A percentile compares a stretch with the other conserved stretches of the same genome.
Conservation (phyloP, 371 early-diverging fungal species). For the Cokeromyces recurvatus region DNA sequence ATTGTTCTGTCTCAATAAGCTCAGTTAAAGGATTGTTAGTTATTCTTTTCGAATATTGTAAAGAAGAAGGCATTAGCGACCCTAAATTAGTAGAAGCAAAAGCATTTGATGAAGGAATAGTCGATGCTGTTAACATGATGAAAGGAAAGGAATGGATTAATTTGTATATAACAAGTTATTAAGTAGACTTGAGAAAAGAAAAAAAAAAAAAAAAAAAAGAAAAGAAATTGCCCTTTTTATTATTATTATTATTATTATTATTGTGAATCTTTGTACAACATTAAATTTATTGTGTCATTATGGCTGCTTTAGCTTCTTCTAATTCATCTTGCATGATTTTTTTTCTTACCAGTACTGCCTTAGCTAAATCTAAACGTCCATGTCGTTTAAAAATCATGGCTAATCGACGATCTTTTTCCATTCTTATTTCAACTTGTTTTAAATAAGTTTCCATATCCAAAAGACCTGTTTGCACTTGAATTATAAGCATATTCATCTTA, state of each 20-base stretch:
- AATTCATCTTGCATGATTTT: conserved; percentile 82
- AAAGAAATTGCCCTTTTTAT: no score
- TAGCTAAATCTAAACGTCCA: conserved; percentile 64
- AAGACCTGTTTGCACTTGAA: conserved; percentile 71
- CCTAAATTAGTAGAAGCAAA: conserved; percentile 5
- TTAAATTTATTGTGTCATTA: conserved; percentile 30
- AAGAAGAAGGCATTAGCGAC: conserved; percentile 24
- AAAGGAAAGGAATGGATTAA: no score
- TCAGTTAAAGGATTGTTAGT: conserved; percentile 37
- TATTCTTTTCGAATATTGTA: conserved; percentile 17
- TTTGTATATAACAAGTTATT: no score
- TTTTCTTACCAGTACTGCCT: conserved; percentile 58
- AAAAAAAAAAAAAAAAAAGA: neutral
- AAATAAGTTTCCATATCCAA: conserved; percentile 74
- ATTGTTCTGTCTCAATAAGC: conserved; percentile 45
- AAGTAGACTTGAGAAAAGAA: neutral
- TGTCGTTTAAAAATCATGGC: conserved; percentile 69
- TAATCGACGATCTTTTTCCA: conserved; percentile 58
- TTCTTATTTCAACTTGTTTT: conserved; percentile 47
- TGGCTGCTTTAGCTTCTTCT: conserved; percentile 71
- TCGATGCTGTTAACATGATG: conserved; percentile 30
- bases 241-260: neutral
- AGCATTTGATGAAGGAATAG: conserved; percentile 17
- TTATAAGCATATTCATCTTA: conserved; percentile 78
- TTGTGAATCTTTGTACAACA: neutral